Conservation (phyloP, 2,329 filamentous ascomycete genomes). For the Beauveria sp. region DNA sequence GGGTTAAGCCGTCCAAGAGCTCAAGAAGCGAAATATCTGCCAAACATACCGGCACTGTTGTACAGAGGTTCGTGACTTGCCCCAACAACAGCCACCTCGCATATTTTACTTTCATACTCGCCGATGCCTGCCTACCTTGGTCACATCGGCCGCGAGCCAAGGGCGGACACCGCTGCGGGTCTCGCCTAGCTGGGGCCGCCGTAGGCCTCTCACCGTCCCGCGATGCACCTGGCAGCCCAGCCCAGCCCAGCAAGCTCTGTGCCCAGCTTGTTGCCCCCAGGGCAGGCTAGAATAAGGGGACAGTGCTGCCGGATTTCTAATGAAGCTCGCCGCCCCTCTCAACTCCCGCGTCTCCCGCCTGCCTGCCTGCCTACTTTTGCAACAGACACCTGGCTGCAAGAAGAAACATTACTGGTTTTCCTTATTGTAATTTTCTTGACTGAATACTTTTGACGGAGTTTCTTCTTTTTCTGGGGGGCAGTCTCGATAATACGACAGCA, state of each 20-base stretch:
- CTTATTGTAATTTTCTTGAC: not conserved
- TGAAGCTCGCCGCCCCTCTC: constrained; percentile 2
- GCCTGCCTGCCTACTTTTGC: not conserved
- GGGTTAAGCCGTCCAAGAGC: no score
- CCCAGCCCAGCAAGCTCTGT: not conserved
- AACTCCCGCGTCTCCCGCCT: not conserved
- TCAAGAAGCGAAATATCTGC: no score
- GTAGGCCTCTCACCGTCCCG: not conserved
- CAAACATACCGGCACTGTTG: no score
- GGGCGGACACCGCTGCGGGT: not conserved
- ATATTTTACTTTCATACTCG: no score
- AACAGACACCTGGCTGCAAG: not conserved
- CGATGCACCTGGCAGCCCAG: not conserved
- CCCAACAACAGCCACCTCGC: no score
- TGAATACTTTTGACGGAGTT: not conserved
- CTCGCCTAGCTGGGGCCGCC: not conserved
- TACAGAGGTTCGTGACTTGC: no score
- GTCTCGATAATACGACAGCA: not conserved
- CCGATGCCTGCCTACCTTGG: no score
- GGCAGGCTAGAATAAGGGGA: constrained; percentile 2
- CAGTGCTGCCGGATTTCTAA: constrained; percentile 4
- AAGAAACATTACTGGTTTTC: not conserved
- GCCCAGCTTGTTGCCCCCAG: not conserved
- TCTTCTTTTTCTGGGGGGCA: not conserved
- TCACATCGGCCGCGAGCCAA: not conserved